Percentiles rank a stretch among this genome's conserved stretches.
Conservation (phyloP, 2,329 filamentous ascomycete genomes). For the Epichloe brachyelytri region DNA sequence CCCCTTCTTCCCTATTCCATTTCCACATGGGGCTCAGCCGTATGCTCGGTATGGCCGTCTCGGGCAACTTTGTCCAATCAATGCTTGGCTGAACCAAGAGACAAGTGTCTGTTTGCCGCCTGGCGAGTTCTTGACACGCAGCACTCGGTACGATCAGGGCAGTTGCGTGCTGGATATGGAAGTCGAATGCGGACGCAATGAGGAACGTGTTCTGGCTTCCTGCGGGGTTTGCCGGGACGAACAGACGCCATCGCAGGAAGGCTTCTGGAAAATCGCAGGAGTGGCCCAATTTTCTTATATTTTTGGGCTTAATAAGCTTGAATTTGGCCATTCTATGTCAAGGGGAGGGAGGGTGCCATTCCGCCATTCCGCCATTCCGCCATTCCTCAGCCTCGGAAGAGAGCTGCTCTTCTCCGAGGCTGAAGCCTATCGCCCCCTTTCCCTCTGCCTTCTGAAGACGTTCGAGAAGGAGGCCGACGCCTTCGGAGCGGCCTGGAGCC, state of each 20-base stretch:
- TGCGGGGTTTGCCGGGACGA: too few relatives aligned
- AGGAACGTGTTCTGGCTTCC: too few relatives aligned
- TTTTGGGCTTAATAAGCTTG: not conserved
- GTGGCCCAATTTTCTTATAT: not conserved
- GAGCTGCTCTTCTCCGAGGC: not conserved
- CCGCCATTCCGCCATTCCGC: too few relatives aligned
- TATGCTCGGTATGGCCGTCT: too few relatives aligned
- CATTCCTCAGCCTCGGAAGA: not conserved
- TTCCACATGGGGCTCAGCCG: not conserved
- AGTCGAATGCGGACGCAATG: too few relatives aligned
- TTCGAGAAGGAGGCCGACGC: slow-evolving; percentile 14
- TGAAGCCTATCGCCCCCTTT: not conserved
- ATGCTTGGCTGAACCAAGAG: not conserved
- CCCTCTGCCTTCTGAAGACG: slow-evolving; percentile 10
- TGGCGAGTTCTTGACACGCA: not conserved
- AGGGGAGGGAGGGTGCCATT: not conserved
- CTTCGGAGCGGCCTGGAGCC: too few relatives aligned
- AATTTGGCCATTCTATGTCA: not conserved
- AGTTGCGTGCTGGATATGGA: too few relatives aligned
- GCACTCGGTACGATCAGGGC: not conserved
- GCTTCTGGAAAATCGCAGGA: slow-evolving; percentile 4
- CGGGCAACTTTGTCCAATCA: too few relatives aligned
- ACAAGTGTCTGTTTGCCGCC: not conserved
- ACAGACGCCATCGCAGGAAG: not conserved
- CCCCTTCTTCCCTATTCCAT: not conserved